These are phyloP conservation scores for Gastrodia elata DNA, from an alignment of 106 monocot species.

Conservation along the genomic window DNA sequence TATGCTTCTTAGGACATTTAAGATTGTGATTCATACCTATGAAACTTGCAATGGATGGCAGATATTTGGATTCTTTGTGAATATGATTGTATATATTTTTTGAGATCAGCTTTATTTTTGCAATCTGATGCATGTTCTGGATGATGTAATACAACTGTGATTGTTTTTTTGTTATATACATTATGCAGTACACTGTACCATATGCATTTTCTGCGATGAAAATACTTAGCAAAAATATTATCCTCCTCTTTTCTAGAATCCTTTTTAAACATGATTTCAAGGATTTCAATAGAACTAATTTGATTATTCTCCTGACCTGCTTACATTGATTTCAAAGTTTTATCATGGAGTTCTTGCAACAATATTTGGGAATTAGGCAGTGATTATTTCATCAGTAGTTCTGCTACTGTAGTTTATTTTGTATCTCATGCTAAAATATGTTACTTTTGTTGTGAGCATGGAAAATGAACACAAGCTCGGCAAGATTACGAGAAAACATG, in stretches of 20 bases:
- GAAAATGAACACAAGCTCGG: neutral
- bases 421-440: neutral
- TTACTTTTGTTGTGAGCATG: neutral
- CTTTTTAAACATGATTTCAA: neutral
- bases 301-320: neutral
- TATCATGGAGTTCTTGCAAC: too few relatives aligned
- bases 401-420: neutral
- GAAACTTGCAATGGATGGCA: neutral
- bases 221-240: neutral
- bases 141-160: neutral
- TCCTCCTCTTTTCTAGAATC: neutral
- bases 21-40: neutral
- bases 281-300: neutral
- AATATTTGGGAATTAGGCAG: neutral
- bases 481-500: neutral
- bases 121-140: neutral
- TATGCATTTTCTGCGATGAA: neutral
- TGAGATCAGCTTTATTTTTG: neutral
- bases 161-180: neutral
- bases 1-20: neutral
- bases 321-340: neutral
- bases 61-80: neutral
- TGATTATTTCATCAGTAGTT: neutral
- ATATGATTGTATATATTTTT: neutral
- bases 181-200: neutral